phyloP scores from a whole-genome alignment of 305 asterid genomes.

The Rubia balearica region DNA sequence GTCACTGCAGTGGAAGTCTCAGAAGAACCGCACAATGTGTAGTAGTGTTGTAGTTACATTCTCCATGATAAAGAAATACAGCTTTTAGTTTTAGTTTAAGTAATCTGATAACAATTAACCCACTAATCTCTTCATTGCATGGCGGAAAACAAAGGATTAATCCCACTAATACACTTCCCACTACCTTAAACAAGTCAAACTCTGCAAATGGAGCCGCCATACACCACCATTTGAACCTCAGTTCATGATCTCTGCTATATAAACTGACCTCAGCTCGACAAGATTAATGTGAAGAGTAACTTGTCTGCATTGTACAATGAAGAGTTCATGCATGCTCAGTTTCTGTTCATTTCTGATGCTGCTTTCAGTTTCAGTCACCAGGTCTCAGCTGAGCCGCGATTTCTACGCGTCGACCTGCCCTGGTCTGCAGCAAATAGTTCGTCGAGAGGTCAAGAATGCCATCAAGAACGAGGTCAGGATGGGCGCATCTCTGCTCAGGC shows the following conservation, averaged over 20 bases:
- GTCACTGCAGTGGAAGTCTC: conserved; percentile 8
- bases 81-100: conserved; percentile 7
- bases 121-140: conserved; percentile 14
- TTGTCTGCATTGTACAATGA: conserved; percentile 20
- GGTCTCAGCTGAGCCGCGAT: conserved; percentile 46
- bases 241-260: conserved; percentile 10
- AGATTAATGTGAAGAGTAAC: background rate
- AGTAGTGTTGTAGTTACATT: background rate
- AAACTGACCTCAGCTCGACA: conserved; percentile 15
- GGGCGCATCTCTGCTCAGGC: conserved; percentile 83
- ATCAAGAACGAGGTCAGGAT: conserved; percentile 61
- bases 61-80: background rate
- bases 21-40: background rate
- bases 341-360: conserved; percentile 16
- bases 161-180: conserved; percentile 9
- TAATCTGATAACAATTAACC: conserved; percentile 10
- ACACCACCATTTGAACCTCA: conserved; percentile 21
- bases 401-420: conserved; percentile 56
- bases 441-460: conserved; percentile 49
- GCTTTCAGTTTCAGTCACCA: conserved; percentile 31
- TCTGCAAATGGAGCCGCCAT: conserved; percentile 24
- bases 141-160: conserved; percentile 6
- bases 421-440: conserved; percentile 33
- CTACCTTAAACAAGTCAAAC: background rate
- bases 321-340: conserved; percentile 17